Evolutionary conservation across 2,329 filamentous ascomycete species (phyloP).

Genomic region (Phialophora chinensis): DNA sequence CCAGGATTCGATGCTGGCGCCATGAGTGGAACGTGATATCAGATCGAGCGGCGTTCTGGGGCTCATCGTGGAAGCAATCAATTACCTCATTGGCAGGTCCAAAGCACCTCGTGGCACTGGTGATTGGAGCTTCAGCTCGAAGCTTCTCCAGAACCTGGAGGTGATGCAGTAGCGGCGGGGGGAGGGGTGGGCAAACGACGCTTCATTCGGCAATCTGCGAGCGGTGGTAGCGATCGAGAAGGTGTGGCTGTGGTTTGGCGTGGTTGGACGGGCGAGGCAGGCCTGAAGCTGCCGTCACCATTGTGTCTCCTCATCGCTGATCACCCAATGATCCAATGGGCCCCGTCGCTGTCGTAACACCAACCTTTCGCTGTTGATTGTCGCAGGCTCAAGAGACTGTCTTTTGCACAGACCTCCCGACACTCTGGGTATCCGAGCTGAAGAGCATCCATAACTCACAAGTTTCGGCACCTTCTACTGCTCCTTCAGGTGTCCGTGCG

Average conservation of each 20-base stretch:
- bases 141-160: constrained; percentile 4
- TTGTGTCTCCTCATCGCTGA: not conserved
- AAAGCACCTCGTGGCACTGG: not conserved
- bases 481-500: not conserved
- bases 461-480: not conserved
- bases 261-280: not conserved
- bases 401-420: not conserved
- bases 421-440: not conserved
- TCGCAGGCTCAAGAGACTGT: not conserved
- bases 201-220: constrained; percentile 11
- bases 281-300: not conserved
- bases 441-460: not conserved
- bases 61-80: not conserved
- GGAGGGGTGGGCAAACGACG: not conserved
- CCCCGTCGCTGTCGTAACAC: not conserved
- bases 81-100: not conserved
- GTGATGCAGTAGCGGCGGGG: not conserved
- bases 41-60: not conserved
- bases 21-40: not conserved
- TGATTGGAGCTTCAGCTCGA: not conserved
- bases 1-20: not conserved
- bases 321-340: not conserved
- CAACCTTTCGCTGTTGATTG: too few species aligned
- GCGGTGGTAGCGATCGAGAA: not conserved
- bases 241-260: not conserved